Evolutionary conservation across 148 eudicot species (phyloP).

Genomic region (Euryodendron excelsum): DNA sequence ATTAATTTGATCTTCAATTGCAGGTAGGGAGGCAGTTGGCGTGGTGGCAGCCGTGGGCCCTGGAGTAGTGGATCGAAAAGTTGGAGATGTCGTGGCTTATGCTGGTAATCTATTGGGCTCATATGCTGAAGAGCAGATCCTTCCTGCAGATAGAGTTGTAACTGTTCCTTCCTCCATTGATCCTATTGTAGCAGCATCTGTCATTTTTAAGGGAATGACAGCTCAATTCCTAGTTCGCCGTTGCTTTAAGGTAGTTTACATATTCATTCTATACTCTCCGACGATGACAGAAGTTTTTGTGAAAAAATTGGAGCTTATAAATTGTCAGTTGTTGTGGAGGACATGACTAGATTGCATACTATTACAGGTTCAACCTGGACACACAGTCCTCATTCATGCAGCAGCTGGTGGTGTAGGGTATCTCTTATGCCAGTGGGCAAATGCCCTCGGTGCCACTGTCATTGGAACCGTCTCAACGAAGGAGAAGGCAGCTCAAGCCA

Average conservation of each 20-base stretch:
- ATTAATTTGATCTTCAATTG: not conserved
- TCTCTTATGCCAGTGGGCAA: conserved; percentile 84
- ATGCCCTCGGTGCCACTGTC: conserved; percentile 78
- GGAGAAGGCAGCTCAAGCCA: conserved; percentile 81
- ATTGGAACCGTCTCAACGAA: conserved; percentile 81
- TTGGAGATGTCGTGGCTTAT: conserved; percentile 85
- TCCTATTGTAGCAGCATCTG: conserved; percentile 73
- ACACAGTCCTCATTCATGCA: conserved; percentile 76
- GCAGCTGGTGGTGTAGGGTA: conserved; percentile 92
- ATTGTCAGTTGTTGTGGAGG: conserved; percentile 5
- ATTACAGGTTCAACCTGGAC: conserved; percentile 76
- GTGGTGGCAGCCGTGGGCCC: conserved; percentile 84
- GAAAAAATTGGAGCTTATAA: not conserved
- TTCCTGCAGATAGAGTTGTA: conserved; percentile 71
- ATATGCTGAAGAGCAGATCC: conserved; percentile 87
- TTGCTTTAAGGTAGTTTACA: conserved; percentile 55
- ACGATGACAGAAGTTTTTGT: no score
- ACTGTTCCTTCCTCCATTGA: conserved; percentile 73
- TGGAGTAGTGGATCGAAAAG: conserved; percentile 61
- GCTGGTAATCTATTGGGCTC: conserved; percentile 74
- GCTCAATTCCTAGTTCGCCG: conserved; percentile 63
- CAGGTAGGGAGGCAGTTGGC: conserved; percentile 92
- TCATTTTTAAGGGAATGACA: conserved; percentile 79
- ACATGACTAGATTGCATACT: not conserved
- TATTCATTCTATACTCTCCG: no score